Base-by-base conservation (phyloP, 805 yeast genomes). In the Candida parachauliodes region DNA sequence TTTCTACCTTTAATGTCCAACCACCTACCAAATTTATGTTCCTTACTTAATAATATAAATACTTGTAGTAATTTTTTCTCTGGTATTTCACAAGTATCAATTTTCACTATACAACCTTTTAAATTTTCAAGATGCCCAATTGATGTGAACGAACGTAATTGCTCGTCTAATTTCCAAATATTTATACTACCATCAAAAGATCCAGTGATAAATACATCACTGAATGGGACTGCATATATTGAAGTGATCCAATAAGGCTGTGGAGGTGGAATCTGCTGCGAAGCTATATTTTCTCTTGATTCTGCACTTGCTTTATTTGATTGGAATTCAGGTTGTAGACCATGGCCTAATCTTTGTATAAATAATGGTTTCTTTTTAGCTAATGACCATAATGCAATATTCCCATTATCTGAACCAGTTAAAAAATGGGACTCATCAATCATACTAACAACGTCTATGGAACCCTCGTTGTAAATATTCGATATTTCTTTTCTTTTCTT, bases 341-440 rank as follows among this genome's bases (percentile, higher is more conserved):
- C 98, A 59, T 93, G 98, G 2, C 91, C 85, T 34, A 70, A 62
- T 51, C 93, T 74, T 44, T 74, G 61, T 2, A 79, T 78, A 57
- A 60, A 82, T 20, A 85, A 62, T 11, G 98, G 94, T 62, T 88
- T 89, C 74, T 93, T 93, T 64, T 88, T 88, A 18, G 86, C 81
- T 40, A 83, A 64, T 2, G 96, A 80, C 98, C 98, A 93, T 44
- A 93, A 68, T n/a, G 86, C 66, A 22, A 93, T 63, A 54, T 79
- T 84, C 29, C 98, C 98, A 57, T 89, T 91, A 56, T 93, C 98
- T 11, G 95, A 82, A 4, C 98, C 98, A 1, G 98, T 89, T 32
- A 93, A 80, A 55, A 93, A 93, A 57, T 85, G 88, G 19, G 88
- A 77, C 60, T 89, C 95, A 60, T 93, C 98, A 38, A 86, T 62